Evolutionary conservation across 2,329 filamentous ascomycete genomes (phyloP), one percentile per base, ranked within the genome.

Genomic region (Dothiorella sarmentorum): DNA sequence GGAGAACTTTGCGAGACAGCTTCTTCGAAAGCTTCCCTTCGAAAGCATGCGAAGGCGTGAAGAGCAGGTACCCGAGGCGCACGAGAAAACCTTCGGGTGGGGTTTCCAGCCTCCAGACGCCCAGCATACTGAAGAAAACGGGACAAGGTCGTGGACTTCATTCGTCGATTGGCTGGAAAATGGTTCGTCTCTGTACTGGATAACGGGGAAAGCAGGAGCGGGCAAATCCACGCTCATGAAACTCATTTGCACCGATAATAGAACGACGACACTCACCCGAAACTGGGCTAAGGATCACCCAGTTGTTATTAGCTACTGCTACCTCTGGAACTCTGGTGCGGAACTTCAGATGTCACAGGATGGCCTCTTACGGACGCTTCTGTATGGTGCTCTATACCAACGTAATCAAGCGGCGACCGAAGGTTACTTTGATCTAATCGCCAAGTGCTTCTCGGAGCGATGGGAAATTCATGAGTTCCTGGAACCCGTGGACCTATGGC

Each of bases 161-260:
- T 26, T 26, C 22, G 11, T 11, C 22, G n/a, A 11, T 7, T 37
- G 33, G 33, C 33, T 37, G 4, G 4, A 15, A 11, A n/a, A 7
- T 18, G 33, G n/a, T 2, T n/a, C 66, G 4, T 64, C 65, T 1
- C 65, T 72, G 0, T 74, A 73, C 52, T 74, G 71, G 74, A 69
- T 76, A 35, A 75, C 69, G 1, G 74, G 74, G 2, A 76, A 76
- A 27, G 71, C 75, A 4, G 75, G 75, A 0, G 73, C 73, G 0
- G 75, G 75, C 1, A 77, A 77, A 45, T 77, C 75, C 0, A 77
- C 75, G 0, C 64, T 77, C 1, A 74, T 75, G 63, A 67, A 71
- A 17, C 73, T 70, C 31, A n/a, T 37, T 15, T n/a, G 15, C 4
- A 2, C 29, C 13, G 4, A 15, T n/a, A 37, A 7, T n/a, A 37